Conservation (phyloP, 164 flowering plant genomes). For the Malania oleifera region DNA sequence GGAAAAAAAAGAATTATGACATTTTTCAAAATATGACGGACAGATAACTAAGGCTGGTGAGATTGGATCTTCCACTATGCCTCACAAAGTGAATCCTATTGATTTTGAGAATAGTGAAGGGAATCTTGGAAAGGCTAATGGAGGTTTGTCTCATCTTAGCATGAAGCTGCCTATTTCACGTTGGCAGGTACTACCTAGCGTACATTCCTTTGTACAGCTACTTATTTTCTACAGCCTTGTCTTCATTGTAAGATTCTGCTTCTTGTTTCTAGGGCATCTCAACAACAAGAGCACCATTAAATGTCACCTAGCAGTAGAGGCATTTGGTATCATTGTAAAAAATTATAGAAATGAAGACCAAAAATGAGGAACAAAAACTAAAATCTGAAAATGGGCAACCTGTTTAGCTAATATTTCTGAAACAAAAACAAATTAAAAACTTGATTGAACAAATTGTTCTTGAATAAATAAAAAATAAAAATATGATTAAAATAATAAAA, state of each 20-base stretch:
- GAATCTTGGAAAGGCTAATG: conserved; percentile 84
- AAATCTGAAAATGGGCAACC: no score
- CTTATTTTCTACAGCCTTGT: neutral
- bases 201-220: neutral
- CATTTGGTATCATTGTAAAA: neutral
- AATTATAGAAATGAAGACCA: no score
- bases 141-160: conserved; percentile 59
- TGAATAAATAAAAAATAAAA: no score
- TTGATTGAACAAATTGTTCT: no score
- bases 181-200: conserved; percentile 59
- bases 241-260: neutral
- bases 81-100: conserved; percentile 98
- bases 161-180: conserved; percentile 88
- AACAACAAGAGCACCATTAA: neutral
- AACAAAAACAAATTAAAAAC: no score
- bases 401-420: no score
- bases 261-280: neutral
- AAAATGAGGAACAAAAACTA: no score
- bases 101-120: conserved; percentile 99
- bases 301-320: neutral
- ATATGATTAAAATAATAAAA: no score
- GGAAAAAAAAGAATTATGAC: neutral
- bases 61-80: conserved; percentile 99
- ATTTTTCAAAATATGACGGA: conserved; percentile 8
- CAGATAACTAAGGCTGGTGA: conserved; percentile 95